Conservation (phyloP, 768 basidiomycete genomes). For the Auricularia heimuer region DNA sequence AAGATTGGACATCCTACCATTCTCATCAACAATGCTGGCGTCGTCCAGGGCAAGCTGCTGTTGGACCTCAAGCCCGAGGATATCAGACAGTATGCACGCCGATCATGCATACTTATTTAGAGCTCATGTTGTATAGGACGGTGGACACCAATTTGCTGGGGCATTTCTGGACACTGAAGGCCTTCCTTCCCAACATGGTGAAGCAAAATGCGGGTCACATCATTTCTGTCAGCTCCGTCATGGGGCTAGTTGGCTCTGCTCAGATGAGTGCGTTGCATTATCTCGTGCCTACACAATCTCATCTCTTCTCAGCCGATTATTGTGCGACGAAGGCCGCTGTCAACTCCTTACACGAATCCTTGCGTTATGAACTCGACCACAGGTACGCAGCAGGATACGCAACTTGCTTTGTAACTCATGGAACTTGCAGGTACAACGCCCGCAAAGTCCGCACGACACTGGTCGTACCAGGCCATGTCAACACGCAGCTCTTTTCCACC, state of each 20-base stretch:
- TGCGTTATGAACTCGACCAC: slow-evolving; percentile 82
- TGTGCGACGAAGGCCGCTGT: slow-evolving; percentile 89
- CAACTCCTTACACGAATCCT: slow-evolving; percentile 67
- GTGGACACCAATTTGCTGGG: slow-evolving; percentile 81
- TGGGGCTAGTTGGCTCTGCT: slow-evolving; percentile 61
- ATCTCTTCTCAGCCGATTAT: slow-evolving; percentile 59
- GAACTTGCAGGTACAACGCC: slow-evolving; percentile 45
- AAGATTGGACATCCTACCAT: slow-evolving; percentile 85
- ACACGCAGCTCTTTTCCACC: slow-evolving; percentile 68
- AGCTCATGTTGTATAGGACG: slow-evolving; percentile 41
- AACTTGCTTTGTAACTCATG: neutral
- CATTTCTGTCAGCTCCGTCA: slow-evolving; percentile 66
- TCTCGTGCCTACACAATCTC: slow-evolving; percentile 1
- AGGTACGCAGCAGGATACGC: slow-evolving; percentile 29
- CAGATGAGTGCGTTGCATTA: slow-evolving; percentile 56
- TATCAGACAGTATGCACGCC: slow-evolving; percentile 55
- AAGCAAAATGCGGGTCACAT: slow-evolving; percentile 74
- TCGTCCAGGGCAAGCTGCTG: slow-evolving; percentile 81
- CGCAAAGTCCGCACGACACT: slow-evolving; percentile 83
- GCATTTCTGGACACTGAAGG: slow-evolving; percentile 88
- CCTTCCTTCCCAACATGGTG: slow-evolving; percentile 86
- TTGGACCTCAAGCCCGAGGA: slow-evolving; percentile 73
- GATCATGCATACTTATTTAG: neutral
- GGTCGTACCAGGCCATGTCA: slow-evolving; percentile 68
- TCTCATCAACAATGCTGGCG: slow-evolving; percentile 90